phyloP scores from a whole-genome alignment of 306 rosid genomes.

The Psophocarpus tetragonolobus region DNA sequence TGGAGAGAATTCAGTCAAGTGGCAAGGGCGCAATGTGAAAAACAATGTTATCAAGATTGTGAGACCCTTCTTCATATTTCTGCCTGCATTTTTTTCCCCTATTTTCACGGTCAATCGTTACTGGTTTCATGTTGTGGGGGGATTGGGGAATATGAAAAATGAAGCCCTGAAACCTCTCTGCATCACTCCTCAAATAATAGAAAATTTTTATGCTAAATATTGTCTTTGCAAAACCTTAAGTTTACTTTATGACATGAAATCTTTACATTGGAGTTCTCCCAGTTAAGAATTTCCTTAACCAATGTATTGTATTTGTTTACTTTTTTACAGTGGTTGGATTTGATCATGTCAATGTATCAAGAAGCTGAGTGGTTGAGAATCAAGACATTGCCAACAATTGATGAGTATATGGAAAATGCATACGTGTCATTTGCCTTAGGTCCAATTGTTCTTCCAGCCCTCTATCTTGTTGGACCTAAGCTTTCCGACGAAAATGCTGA shows the following conservation, averaged over 20 bases:
- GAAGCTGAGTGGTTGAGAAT: slow-evolving; percentile 72
- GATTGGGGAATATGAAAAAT: not conserved
- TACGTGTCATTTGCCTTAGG: slow-evolving; percentile 70
- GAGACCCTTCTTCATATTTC: slow-evolving; percentile 43
- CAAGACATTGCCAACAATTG: slow-evolving; percentile 57
- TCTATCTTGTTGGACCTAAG: slow-evolving; percentile 76
- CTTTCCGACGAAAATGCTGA: slow-evolving; percentile 48
- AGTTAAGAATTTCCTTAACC: not conserved
- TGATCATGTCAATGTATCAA: slow-evolving; percentile 64
- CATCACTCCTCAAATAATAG: not conserved
- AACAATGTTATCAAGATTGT: slow-evolving; percentile 61
- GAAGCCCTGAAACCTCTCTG: not conserved
- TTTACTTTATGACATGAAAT: not conserved
- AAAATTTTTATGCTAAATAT: slow-evolving; percentile 1
- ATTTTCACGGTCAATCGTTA: not conserved
- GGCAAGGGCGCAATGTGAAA: slow-evolving; percentile 63
- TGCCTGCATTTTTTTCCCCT: slow-evolving; percentile 11
- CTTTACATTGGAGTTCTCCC: not conserved
- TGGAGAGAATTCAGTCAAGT: slow-evolving; percentile 52
- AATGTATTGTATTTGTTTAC: slow-evolving; percentile 11
- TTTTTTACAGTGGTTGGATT: slow-evolving; percentile 70
- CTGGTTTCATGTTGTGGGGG: not conserved
- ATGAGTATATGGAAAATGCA: slow-evolving; percentile 76
- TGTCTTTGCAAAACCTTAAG: not conserved
- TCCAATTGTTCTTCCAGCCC: slow-evolving; percentile 76